Base-by-base conservation (phyloP, 1,139 yeast species). In the Saccharomycopsis hybrid region DNA sequence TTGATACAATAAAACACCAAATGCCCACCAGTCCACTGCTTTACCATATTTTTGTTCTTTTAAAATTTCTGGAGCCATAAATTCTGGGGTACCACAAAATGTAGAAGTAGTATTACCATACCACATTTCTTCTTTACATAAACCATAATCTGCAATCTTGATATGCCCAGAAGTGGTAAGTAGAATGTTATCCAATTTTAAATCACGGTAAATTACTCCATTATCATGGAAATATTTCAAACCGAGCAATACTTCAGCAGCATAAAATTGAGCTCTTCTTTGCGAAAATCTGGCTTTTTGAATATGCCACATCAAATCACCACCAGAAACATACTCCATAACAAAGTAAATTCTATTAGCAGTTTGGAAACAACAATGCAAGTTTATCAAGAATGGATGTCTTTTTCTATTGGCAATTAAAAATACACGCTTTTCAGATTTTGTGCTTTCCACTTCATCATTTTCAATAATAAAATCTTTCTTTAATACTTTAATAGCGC, bases 21-120 rank as follows among this genome's bases (percentile, higher is more conserved):
- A 88, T 0, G 98, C 97, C 98, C 98, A 92, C 98, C 98, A 94
- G 68, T 92, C 99, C 49, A 92, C 98, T 44, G 94, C 85, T 60
- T 95, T 80, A 47, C 89, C 94, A 44, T 52, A 52, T 54, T 83
- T 85, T 65, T 89, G 95, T 51, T 94, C 97, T 52, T 87, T 82
- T 61, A 94, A 75, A 59, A 92, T 90, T 67, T 92, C 99, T 0
- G 99, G 99, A 1, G 98, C 99, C 96, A 92, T 92, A 60, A 92
- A 88, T 65, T 92, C 98, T 0, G 99, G 98, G 1, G 99, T 92
- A 60, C 99, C 99, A 71, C 98, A 94, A 69, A 92, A 92, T 0
- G 99, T 92, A 8, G 92, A 86, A 0, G 98, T 94, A 31, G 92
- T 87, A 58, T 77, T 79, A n/a, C 88, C 88, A 61, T 74, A 75